Evolutionary conservation across 371 early-diverging fungal genomes (phyloP).

Genomic region (Funneliformis caledonium): DNA sequence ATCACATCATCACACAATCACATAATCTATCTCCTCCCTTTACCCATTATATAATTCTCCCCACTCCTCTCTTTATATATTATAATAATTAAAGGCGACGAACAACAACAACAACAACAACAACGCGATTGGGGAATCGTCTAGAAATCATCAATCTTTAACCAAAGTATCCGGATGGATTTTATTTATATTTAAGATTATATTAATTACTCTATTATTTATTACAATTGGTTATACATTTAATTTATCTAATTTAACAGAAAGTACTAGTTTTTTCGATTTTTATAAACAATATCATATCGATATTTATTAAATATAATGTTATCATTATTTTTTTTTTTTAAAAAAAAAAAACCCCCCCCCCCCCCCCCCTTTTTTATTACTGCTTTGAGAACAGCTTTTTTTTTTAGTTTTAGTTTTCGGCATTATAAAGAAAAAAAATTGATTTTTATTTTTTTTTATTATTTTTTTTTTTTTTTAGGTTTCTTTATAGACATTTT

Average conservation of each 20-base stretch:
- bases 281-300: conserved; percentile 14
- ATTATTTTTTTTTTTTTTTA: no score
- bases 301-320: conserved; percentile 7
- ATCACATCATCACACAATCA: background rate
- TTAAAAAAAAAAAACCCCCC: no score
- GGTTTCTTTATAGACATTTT: background rate
- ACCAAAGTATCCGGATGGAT: background rate
- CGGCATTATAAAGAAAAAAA: background rate
- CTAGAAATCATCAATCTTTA: conserved; percentile 10
- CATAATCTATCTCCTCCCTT: background rate
- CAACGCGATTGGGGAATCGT: background rate
- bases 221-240: background rate
- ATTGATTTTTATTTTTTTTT: no score
- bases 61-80: no score
- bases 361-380: background rate
- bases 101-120: background rate
- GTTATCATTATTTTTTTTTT: background rate
- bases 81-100: background rate
- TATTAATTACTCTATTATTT: conserved; percentile 12
- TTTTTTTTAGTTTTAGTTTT: background rate
- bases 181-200: background rate
- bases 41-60: background rate
- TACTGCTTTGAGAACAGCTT: background rate
- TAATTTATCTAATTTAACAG: background rate
- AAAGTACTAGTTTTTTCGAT: background rate